Evolutionary conservation across 148 eudicot genomes (phyloP), one percentile per base, ranked within the genome.

Genomic region (Drosera capensis): DNA sequence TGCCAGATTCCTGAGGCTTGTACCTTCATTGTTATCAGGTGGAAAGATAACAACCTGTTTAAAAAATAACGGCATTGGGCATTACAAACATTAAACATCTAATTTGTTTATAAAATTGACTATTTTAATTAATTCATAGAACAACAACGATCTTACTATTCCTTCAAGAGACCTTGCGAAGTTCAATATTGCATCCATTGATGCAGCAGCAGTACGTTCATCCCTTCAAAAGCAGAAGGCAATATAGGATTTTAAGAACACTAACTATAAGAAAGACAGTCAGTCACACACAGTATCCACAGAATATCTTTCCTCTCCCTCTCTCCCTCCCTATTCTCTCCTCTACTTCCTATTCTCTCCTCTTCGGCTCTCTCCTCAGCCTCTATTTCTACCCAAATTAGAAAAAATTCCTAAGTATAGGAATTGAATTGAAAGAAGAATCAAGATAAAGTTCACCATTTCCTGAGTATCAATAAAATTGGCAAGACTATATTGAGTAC

Each of bases 151-250:
- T 54, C 88, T 66, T 64, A 83, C 97, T 49, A 78, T 57, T 62
- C 87, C 84, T 55, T 71, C 74, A 21, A 77, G 58, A 51, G 64
- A 68, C 29, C 60, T 48, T 25, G 85, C 87, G 56, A 90, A 68
- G 29, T 56, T 60, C 60, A 49, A 75, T 20, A 84, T 75, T 43
- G 94, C 93, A 60, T 80, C 87, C 49, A 72, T 58, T 47, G 97
- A 59, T 62, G 93, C 84, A 54, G 84, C 23, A 34, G 85, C 83
- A 43, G 78, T 85, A 60, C 72, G 74, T 59, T 80, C 97, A 67
- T 90, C 78, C 18, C 97, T 90, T 52, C 44, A 66, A 20, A 57
- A n/a, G n/a, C 53, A 45, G 38, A 14, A 5, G 37, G 12, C 13
- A 17, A 16, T 7, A 25, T 5, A 7, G 31, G 19, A 28, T 3